phyloP scores from a whole-genome alignment of 1,284 basidiomycete genomes.

The Moesziomyces sp. region DNA sequence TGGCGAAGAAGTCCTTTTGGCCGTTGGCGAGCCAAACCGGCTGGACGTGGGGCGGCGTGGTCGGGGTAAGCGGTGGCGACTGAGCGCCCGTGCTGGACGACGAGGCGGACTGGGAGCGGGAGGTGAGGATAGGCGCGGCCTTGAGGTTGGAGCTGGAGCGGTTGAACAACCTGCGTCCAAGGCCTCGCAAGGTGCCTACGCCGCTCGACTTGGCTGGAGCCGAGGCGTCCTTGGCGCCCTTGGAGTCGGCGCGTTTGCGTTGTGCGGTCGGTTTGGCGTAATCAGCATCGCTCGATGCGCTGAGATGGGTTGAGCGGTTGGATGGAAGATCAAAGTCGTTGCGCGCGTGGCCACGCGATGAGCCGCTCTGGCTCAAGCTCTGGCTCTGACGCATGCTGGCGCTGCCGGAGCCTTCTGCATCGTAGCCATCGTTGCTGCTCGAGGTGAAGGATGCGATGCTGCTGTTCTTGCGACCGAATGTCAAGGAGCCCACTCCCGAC shows the following conservation, averaged over 20 bases:
- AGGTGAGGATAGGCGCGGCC: slow-evolving; percentile 15
- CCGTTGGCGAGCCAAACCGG: slow-evolving; percentile 43
- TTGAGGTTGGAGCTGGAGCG: slow-evolving; percentile 30
- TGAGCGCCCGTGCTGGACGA: slow-evolving; percentile 29
- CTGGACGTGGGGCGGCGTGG: slow-evolving; percentile 31
- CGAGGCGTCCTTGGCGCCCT: neutral
- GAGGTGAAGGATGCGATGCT: slow-evolving; percentile 39
- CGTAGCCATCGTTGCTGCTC: slow-evolving; percentile 23
- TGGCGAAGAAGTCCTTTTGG: slow-evolving; percentile 44
- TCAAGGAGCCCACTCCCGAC: slow-evolving; percentile 1
- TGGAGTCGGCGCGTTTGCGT: slow-evolving; percentile 17
- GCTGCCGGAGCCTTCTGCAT: slow-evolving; percentile 10
- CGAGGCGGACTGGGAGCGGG: slow-evolving; percentile 40
- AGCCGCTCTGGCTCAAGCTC: slow-evolving; percentile 11
- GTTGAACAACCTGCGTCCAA: slow-evolving; percentile 42
- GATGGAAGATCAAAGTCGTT: slow-evolving; percentile 4
- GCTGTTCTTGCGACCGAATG: slow-evolving; percentile 26
- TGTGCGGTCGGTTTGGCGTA: slow-evolving; percentile 6
- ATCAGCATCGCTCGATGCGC: slow-evolving; percentile 29
- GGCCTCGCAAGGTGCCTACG: slow-evolving; percentile 20
- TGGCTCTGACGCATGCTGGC: slow-evolving; percentile 15
- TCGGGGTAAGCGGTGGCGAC: slow-evolving; percentile 43
- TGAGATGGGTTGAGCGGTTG: neutral
- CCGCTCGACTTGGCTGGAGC: slow-evolving; percentile 8
- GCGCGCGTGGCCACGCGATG: slow-evolving; percentile 11